Evolutionary conservation across 345 rosid genomes (phyloP).

Genomic region (Odontarrhena argentea): DNA sequence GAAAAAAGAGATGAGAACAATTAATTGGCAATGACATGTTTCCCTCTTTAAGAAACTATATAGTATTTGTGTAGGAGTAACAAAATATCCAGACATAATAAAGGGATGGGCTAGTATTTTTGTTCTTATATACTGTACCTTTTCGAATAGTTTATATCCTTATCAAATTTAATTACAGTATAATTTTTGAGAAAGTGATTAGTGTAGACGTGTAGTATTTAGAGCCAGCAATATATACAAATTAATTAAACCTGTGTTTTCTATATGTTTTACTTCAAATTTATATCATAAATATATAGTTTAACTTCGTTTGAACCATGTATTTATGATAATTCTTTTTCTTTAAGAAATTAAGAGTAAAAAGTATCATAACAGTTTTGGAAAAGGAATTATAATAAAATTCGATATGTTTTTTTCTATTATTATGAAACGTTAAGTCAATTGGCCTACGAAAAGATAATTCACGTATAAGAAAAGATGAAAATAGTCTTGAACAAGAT

Average conservation of each 20-base stretch:
- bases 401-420: background rate
- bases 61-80: constrained; percentile 10
- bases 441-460: background rate
- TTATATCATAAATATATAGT: background rate
- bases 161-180: too few species aligned
- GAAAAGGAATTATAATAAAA: background rate
- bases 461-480: background rate
- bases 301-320: background rate
- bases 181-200: too few species aligned
- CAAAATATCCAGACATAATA: constrained; percentile 30
- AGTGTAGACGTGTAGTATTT: too few species aligned
- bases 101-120: constrained; percentile 25
- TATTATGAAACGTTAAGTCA: background rate
- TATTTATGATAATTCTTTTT: background rate
- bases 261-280: background rate
- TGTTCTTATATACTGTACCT: background rate
- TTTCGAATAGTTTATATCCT: background rate
- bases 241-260: too few species aligned
- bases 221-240: too few species aligned
- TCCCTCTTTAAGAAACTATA: constrained; percentile 11
- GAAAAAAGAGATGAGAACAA: constrained; percentile 34
- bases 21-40: constrained; percentile 35
- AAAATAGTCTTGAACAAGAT: background rate
- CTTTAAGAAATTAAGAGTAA: too few species aligned
- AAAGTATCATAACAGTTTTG: background rate